phyloP scores from a whole-genome alignment of 331 rosid genomes.

The Ulmus americana region DNA sequence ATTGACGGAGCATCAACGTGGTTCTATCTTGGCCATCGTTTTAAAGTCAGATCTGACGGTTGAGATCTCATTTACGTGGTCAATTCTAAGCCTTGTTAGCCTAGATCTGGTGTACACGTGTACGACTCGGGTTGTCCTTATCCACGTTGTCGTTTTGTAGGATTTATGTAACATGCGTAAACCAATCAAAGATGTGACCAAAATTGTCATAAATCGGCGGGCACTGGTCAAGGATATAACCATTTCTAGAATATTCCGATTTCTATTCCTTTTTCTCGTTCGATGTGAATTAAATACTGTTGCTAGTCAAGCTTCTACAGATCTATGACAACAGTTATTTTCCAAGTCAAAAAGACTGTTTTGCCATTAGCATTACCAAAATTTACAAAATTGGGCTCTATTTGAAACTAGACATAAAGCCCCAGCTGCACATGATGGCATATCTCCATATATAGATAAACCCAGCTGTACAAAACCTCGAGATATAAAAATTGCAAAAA shows the following conservation, averaged over 20 bases:
- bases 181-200: not conserved
- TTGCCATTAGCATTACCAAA: not conserved
- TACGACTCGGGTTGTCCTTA: not conserved
- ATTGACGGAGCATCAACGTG: slow-evolving; percentile 3
- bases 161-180: not conserved
- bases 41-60: slow-evolving; percentile 19
- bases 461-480: not conserved
- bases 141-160: slow-evolving; percentile 1
- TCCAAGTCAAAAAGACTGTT: no score
- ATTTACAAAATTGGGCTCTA: slow-evolving; percentile 20
- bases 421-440: not conserved
- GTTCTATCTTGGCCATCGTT: not conserved
- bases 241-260: slow-evolving; percentile 15
- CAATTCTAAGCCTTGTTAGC: slow-evolving; percentile 16
- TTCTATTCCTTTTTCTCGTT: not conserved
- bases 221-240: slow-evolving; percentile 11
- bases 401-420: not conserved
- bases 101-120: not conserved
- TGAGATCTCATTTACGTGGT: slow-evolving; percentile 31
- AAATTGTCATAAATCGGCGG: not conserved
- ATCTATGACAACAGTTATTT: not conserved
- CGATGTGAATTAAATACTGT: not conserved
- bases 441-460: not conserved
- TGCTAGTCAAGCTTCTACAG: not conserved
- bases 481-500: not conserved